Percentiles rank a stretch among this genome's conserved stretches.
Conservation (phyloP, 2,329 filamentous ascomycete genomes). For the Sphaerostilbella broomeana region DNA sequence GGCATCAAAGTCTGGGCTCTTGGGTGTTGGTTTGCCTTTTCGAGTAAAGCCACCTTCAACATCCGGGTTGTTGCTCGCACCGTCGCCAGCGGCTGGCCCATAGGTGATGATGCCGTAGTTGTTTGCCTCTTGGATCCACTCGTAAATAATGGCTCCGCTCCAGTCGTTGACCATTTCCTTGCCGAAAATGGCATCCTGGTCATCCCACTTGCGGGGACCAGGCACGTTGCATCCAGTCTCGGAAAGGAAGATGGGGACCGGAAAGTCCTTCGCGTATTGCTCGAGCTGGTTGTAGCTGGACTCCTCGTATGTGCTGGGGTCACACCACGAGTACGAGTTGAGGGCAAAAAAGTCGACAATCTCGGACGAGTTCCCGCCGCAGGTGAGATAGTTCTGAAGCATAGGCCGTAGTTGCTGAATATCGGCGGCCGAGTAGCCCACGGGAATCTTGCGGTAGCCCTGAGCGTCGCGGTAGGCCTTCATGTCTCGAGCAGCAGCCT, state of each 20-base stretch:
- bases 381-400: conserved; percentile 68
- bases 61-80: conserved; percentile 45
- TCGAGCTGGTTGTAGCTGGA: conserved; percentile 68
- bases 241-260: conserved; percentile 83
- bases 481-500: conserved; percentile 73
- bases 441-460: conserved; percentile 71
- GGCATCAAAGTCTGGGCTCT: conserved; percentile 71
- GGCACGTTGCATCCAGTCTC: conserved; percentile 76
- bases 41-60: conserved; percentile 61
- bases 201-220: conserved; percentile 56
- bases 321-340: conserved; percentile 82
- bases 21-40: conserved; percentile 65
- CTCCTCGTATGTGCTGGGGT: conserved; percentile 47
- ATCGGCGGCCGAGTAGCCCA: conserved; percentile 84
- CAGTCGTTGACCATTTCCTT: conserved; percentile 60
- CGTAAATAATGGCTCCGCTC: conserved; percentile 80
- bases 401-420: conserved; percentile 61
- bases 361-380: conserved; percentile 61
- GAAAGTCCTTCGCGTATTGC: conserved; percentile 60
- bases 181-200: conserved; percentile 73
- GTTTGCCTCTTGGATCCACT: conserved; percentile 83
- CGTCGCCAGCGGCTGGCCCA: conserved; percentile 49
- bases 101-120: conserved; percentile 78
- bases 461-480: conserved; percentile 73
- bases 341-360: conserved; percentile 77